phyloP scores from a whole-genome alignment of 2,329 filamentous ascomycete genomes.

The Cladobotryum protrusum region DNA sequence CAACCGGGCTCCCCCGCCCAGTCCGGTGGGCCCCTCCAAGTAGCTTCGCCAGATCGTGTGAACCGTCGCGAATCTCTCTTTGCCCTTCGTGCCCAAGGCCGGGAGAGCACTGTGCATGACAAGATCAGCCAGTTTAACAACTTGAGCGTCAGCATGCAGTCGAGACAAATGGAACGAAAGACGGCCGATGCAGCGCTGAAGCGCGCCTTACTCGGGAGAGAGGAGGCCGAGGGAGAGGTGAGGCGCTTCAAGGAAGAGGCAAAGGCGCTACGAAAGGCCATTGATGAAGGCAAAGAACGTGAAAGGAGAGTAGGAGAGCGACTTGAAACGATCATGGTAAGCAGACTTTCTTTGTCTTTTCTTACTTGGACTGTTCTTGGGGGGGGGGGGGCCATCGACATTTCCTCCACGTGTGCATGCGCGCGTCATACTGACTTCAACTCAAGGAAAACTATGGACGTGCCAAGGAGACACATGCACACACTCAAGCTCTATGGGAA shows the following conservation, averaged over 20 bases:
- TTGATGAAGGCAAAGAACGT: conserved; percentile 60
- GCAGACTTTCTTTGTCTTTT: conserved; percentile 19
- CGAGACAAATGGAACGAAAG: conserved; percentile 57
- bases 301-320: conserved; percentile 62
- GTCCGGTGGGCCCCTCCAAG: conserved; percentile 50
- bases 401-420: background rate
- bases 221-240: conserved; percentile 66
- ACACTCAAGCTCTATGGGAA: conserved; percentile 63
- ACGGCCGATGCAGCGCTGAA: conserved; percentile 60
- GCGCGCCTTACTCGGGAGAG: conserved; percentile 60
- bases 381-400: background rate
- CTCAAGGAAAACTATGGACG: conserved; percentile 62
- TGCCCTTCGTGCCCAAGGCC: conserved; percentile 32
- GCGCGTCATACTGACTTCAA: background rate
- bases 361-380: too few relatives aligned
- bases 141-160: conserved; percentile 54
- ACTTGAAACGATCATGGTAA: conserved; percentile 63
- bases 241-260: conserved; percentile 57
- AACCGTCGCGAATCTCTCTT: conserved; percentile 41
- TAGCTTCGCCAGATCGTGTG: conserved; percentile 57
- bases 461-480: conserved; percentile 62
- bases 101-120: conserved; percentile 58
- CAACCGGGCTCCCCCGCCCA: conserved; percentile 47
- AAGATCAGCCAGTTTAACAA: conserved; percentile 69
- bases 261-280: conserved; percentile 46